Evolutionary conservation across 805 yeast species (phyloP).

Genomic region (Lachancea waltii): DNA sequence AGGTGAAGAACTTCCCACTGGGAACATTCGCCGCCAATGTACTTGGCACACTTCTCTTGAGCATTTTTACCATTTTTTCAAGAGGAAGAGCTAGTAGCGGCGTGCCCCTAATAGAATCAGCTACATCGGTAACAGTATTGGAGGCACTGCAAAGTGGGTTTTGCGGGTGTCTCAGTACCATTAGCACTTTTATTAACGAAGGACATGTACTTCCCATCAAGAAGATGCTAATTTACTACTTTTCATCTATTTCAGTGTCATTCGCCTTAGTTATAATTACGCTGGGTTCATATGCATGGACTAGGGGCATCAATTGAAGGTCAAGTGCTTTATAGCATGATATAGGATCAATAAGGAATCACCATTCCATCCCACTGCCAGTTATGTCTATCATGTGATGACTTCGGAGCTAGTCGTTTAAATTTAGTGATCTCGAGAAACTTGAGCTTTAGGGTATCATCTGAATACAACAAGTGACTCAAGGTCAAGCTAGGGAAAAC

Average conservation of each 20-base stretch:
- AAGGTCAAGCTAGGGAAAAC: too few species aligned
- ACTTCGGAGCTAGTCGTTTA: too few species aligned
- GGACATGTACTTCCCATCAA: slow-evolving; percentile 36
- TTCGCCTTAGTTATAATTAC: slow-evolving; percentile 49
- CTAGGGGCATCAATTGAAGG: slow-evolving; percentile 33
- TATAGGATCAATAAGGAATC: too few species aligned
- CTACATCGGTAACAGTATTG: slow-evolving; percentile 44
- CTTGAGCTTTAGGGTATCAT: background rate
- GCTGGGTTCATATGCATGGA: slow-evolving; percentile 71
- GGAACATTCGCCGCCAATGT: slow-evolving; percentile 50
- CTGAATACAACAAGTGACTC: too few species aligned
- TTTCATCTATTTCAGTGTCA: slow-evolving; percentile 39
- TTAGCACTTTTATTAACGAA: slow-evolving; percentile 74
- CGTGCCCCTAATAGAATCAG: slow-evolving; percentile 27
- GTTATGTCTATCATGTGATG: too few species aligned
- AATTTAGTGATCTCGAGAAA: background rate
- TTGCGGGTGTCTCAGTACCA: slow-evolving; percentile 67
- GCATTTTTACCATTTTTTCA: slow-evolving; percentile 20
- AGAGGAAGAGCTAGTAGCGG: slow-evolving; percentile 37
- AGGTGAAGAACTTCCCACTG: slow-evolving; percentile 41
- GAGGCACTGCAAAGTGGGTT: slow-evolving; percentile 56
- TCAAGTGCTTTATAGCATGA: too few species aligned
- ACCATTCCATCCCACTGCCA: too few species aligned
- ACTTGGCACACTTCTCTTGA: slow-evolving; percentile 29
- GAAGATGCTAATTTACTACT: slow-evolving; percentile 46